A percentile compares a stretch with the other conserved stretches of the same genome.
phyloP scores from a whole-genome alignment of 345 rosid species.

The Eucalyptus pauciflora region DNA sequence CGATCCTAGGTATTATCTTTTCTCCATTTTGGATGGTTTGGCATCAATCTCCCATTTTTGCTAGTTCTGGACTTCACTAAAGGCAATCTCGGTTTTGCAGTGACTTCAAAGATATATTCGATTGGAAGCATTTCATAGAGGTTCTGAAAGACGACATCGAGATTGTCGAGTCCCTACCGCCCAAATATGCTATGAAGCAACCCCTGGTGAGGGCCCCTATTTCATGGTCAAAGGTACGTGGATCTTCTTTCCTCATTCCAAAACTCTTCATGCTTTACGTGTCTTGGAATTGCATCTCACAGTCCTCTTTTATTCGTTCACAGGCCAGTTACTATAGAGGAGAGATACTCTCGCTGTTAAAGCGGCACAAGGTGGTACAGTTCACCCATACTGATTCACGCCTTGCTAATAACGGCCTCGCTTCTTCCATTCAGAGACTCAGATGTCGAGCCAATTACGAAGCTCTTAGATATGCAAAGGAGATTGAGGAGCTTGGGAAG shows the following conservation, averaged over 20 bases:
- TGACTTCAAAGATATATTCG: constrained; percentile 86
- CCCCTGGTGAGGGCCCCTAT: constrained; percentile 81
- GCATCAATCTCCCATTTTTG: neutral
- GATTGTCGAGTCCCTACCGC: constrained; percentile 77
- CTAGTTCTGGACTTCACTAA: neutral
- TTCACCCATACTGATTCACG: constrained; percentile 91
- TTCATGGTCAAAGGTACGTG: constrained; percentile 95
- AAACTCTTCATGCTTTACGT: neutral
- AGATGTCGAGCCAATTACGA: constrained; percentile 93
- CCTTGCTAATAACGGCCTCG: constrained; percentile 79
- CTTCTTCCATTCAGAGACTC: constrained; percentile 61
- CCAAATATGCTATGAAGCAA: constrained; percentile 27
- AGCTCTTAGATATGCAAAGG: constrained; percentile 59
- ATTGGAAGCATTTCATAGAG: constrained; percentile 86
- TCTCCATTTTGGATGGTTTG: neutral
- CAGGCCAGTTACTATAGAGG: constrained; percentile 95
- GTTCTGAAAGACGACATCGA: constrained; percentile 63
- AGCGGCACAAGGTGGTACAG: constrained; percentile 73
- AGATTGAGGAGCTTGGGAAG: constrained; percentile 66
- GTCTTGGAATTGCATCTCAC: neutral
- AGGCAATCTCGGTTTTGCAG: constrained; percentile 23
- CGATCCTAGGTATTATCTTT: constrained; percentile 67
- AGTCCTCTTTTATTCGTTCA: neutral
- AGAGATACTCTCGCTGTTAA: constrained; percentile 53
- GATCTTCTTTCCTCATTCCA: neutral